Percentiles rank a stretch among this genome's conserved stretches.
phyloP scores from a whole-genome alignment of 139 green algal species.

The Marvania coccoides region DNA sequence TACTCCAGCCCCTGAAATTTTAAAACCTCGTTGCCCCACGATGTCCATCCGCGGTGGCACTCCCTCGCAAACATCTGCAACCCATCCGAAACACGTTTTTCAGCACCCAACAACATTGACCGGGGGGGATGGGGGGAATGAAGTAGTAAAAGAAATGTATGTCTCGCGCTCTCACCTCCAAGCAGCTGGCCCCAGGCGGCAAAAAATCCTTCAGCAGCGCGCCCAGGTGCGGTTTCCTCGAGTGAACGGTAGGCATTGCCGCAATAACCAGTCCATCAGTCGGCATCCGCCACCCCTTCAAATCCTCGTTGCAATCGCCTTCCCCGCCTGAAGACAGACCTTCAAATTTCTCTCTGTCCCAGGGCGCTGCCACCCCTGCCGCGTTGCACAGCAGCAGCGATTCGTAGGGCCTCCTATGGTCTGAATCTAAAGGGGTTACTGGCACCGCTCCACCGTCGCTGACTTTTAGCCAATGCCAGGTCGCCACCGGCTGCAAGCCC shows the following conservation, averaged over 20 bases:
- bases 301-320: no score
- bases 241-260: conserved; percentile 40
- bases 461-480: conserved; percentile 75
- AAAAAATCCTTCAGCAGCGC: conserved; percentile 25
- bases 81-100: not conserved
- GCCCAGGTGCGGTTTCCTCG: conserved; percentile 55
- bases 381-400: conserved; percentile 37
- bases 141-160: not conserved
- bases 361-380: not conserved
- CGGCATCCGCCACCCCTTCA: not conserved
- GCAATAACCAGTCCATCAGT: conserved; percentile 17
- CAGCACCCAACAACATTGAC: no score
- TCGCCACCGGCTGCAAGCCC: conserved; percentile 48
- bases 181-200: not conserved
- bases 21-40: conserved; percentile 72
- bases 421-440: no score
- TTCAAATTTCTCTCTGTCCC: no score
- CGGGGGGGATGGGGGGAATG: not conserved
- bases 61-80: conserved; percentile 81
- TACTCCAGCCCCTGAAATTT: conserved; percentile 40
- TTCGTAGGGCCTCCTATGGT: conserved; percentile 66
- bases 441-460: conserved; percentile 17
- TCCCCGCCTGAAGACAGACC: no score
- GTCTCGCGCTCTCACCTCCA: conserved; percentile 22
- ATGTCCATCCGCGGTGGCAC: conserved; percentile 54